Conservation (phyloP, 257 asterid species). For the Solanum lycopersicoides region DNA sequence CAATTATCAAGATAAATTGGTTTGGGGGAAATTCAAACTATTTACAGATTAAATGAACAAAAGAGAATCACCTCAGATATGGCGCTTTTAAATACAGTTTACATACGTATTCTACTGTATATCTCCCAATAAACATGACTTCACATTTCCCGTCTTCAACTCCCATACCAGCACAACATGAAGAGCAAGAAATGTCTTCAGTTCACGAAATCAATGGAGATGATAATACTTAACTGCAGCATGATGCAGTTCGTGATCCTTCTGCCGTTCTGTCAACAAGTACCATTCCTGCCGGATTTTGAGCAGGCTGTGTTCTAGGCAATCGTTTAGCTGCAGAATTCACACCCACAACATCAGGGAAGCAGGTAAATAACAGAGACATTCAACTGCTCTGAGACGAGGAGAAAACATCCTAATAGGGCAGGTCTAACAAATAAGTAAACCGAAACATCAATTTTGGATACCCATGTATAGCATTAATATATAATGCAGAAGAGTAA, state of each 20-base stretch:
- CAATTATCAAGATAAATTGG: not conserved
- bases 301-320: conserved; percentile 64
- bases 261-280: conserved; percentile 59
- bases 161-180: not conserved
- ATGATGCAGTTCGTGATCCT: conserved; percentile 45
- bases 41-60: not conserved
- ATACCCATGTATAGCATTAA: not conserved
- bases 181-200: not conserved
- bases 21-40: not conserved
- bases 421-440: not conserved
- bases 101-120: not conserved
- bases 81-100: not conserved
- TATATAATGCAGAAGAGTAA: not conserved
- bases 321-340: conserved; percentile 53
- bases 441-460: not conserved
- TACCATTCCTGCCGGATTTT: conserved; percentile 70
- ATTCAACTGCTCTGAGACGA: not conserved
- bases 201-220: not conserved
- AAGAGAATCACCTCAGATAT: not conserved
- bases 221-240: conserved; percentile 32
- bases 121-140: not conserved
- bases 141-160: not conserved
- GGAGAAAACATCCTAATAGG: not conserved
- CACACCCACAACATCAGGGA: not conserved
- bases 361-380: not conserved